Evolutionary conservation across 257 asterid genomes (phyloP).

Genomic region (Thymus mandschuricus): DNA sequence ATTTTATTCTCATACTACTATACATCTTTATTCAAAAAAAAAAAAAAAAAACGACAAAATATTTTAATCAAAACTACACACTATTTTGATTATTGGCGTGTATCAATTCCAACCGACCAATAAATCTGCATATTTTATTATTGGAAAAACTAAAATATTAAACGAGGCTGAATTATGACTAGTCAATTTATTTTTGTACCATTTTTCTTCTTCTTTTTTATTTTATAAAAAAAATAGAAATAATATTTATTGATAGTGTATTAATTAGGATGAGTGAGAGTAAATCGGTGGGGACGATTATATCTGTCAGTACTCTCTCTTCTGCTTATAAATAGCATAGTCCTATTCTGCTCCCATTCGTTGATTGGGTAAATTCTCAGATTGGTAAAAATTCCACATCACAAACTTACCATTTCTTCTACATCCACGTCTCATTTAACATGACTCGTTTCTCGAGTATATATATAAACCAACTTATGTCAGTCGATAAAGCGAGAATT

Average conservation of each 20-base stretch:
- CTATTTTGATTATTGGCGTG: too few species aligned
- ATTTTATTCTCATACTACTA: not conserved
- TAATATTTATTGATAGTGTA: too few species aligned
- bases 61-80: not conserved
- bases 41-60: not conserved
- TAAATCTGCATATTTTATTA: not conserved
- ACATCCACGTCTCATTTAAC: too few species aligned
- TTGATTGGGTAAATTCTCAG: not conserved
- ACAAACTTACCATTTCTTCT: too few species aligned
- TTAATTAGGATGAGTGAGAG: not conserved
- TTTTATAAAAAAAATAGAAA: too few species aligned
- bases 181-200: not conserved
- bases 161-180: not conserved
- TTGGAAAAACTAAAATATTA: not conserved
- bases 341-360: conserved; percentile 13
- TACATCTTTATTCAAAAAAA: not conserved
- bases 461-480: too few species aligned
- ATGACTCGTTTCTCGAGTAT: too few species aligned
- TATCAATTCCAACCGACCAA: not conserved
- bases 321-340: conserved; percentile 13
- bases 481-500: too few species aligned
- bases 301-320: not conserved
- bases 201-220: too few species aligned
- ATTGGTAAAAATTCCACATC: not conserved
- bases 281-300: not conserved